These are phyloP conservation scores for Aspergillus ellipticus DNA, from an alignment of 495 filamentous ascomycete genomes.

Conservation along the genomic window DNA sequence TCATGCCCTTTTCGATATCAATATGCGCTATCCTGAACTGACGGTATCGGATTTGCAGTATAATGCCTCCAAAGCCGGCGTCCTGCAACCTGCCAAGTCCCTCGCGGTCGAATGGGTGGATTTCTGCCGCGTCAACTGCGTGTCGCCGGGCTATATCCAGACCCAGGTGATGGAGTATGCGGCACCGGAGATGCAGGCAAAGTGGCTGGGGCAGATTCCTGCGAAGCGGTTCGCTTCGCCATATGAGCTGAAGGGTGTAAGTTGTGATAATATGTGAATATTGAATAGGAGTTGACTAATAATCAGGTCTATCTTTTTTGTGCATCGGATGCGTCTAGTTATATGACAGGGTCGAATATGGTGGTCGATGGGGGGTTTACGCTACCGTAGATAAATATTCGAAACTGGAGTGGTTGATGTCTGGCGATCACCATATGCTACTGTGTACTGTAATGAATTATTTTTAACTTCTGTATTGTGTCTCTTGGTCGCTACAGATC, in stretches of 20 bases:
- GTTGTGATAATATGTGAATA: not conserved
- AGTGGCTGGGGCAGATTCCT: conserved; percentile 29
- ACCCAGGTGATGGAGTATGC: conserved; percentile 32
- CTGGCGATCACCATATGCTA: too few species aligned
- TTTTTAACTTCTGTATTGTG: too few species aligned
- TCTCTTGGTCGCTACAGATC: too few species aligned
- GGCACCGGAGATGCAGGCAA: conserved; percentile 20
- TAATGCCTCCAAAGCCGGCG: conserved; percentile 38
- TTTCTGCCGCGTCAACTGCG: conserved; percentile 39
- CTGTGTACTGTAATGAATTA: too few species aligned
- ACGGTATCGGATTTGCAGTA: conserved; percentile 19
- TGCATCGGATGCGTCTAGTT: conserved; percentile 34
- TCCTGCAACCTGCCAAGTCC: conserved; percentile 34
- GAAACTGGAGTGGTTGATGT: not conserved
- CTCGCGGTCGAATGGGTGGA: conserved; percentile 40
- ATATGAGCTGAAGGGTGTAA: conserved; percentile 33
- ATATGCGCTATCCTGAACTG: not conserved
- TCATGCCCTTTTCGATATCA: not conserved
- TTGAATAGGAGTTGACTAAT: not conserved
- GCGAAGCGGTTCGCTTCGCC: conserved; percentile 26
- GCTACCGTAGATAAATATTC: conserved; percentile 1
- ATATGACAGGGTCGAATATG: conserved; percentile 34
- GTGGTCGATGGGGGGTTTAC: conserved; percentile 34
- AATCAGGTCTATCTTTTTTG: conserved; percentile 30
- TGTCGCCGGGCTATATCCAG: conserved; percentile 43